Evolutionary conservation across 169 alveolate genomes (phyloP), one percentile per base, ranked within the genome.

Genomic region (Eimeria necatrix): DNA sequence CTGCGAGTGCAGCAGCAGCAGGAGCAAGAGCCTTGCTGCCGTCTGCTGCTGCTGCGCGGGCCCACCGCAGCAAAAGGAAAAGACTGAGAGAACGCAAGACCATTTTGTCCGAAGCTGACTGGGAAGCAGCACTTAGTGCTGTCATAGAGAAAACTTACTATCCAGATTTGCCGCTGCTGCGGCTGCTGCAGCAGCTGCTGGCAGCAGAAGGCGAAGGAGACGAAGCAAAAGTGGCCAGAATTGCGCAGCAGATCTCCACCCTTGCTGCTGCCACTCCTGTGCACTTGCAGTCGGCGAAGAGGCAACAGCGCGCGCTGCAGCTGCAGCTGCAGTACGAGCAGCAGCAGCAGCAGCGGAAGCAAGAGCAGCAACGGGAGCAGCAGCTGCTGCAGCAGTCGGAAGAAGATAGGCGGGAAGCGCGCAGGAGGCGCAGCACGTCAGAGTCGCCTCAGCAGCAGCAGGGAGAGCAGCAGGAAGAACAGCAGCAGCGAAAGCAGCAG

Each of bases 121-220:
- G 83, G 78, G 68, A 81, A 14, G 53, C 61, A n/a, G 76, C 94
- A 2, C 81, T 90, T 32, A 41, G 81, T 52, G 88, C 68, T 22
- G 53, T 59, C 64, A 73, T 90, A 7, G 83, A 32, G 59, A 71
- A 78, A 24, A 61, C 41, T 26, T 90, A 90, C 88, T 90, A 53
- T 22, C 94, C 94, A 3, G 94, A 90, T 56, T 53, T 90, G 51
- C 94, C 94, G 68, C 53, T 90, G 94, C 94, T 90, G 74, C 64
- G 80, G 64, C 88, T 90, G 51, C 78, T 90, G 26, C 74, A 26
- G 56, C 89, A 71, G 89, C 94, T 90, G 22, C 76, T 90, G 41
- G 94, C 81, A 46, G 94, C 83, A 74, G 87, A 32, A 76, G 87
- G 64, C 5, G 61, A 32, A 14, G 60, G 81, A 22, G 71, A 86